A percentile compares a stretch with the other conserved stretches of the same genome.
These are phyloP conservation scores for Angomonas desouzai DNA, from an alignment of 208 protist species.

Conservation along the genomic window DNA sequence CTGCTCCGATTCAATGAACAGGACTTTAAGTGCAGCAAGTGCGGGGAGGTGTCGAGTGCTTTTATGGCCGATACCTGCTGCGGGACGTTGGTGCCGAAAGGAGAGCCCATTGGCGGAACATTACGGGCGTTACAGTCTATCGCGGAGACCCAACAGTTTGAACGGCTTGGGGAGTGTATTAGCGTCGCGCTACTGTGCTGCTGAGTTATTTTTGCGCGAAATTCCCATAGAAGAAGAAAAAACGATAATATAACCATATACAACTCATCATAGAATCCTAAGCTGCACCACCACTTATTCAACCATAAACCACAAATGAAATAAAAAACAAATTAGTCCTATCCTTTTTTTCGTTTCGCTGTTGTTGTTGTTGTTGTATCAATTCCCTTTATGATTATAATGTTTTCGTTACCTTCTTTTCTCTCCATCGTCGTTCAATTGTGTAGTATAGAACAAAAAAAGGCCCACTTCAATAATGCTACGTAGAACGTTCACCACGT, in stretches of 20 bases:
- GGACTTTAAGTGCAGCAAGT: conserved; percentile 87
- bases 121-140: conserved; percentile 60
- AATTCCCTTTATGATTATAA: not conserved
- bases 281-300: too few species aligned
- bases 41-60: conserved; percentile 58
- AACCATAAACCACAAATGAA: too few species aligned
- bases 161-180: conserved; percentile 66
- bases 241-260: not conserved
- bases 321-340: too few species aligned
- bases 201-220: conserved; percentile 22
- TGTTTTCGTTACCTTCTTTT: not conserved
- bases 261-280: too few species aligned
- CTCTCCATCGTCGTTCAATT: not conserved
- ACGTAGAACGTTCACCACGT: conserved; percentile 22
- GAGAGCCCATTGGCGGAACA: conserved; percentile 31
- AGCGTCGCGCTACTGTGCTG: conserved; percentile 45
- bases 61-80: conserved; percentile 79
- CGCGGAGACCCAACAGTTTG: conserved; percentile 59
- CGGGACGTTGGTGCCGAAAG: conserved; percentile 66
- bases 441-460: too few species aligned
- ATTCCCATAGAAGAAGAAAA: not conserved
- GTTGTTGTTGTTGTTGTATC: conserved; percentile 3
- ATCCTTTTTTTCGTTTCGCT: not conserved
- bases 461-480: conserved; percentile 41
- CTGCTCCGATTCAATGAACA: conserved; percentile 55